Conservation (phyloP, 768 basidiomycete species). For the Hericium alpestre region DNA sequence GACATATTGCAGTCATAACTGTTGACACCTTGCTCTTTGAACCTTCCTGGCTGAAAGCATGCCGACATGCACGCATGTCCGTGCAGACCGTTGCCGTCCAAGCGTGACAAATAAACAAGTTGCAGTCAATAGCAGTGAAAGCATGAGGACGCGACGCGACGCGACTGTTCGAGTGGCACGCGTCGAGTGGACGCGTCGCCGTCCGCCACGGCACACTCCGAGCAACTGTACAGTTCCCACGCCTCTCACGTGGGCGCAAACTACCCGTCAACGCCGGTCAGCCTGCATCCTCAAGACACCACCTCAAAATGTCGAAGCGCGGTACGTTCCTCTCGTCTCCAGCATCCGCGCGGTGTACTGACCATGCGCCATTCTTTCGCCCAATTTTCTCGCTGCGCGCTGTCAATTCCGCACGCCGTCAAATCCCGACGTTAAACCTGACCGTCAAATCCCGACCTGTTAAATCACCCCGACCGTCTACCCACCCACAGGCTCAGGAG, state of each 20-base stretch:
- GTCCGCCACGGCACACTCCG: constrained; percentile 5
- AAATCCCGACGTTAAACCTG: not conserved
- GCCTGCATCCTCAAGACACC: constrained; percentile 19
- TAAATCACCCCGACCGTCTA: not conserved
- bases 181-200: not conserved
- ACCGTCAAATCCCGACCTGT: not conserved
- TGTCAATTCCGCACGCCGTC: not conserved
- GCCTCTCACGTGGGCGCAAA: constrained; percentile 18
- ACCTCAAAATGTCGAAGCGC: constrained; percentile 26
- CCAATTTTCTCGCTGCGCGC: not conserved
- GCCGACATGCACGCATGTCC: no score
- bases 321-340: constrained; percentile 16
- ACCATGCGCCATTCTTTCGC: not conserved
- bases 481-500: constrained; percentile 34
- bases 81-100: no score
- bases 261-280: constrained; percentile 3
- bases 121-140: no score
- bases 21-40: no score
- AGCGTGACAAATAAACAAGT: no score
- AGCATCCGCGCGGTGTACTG: constrained; percentile 5
- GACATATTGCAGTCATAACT: no score
- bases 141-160: no score
- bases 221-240: constrained; percentile 22
- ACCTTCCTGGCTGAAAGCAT: no score
- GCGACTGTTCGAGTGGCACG: no score